Percentiles rank a stretch among this genome's conserved stretches.
Evolutionary conservation across 352 stramenopile genomes (phyloP).

Genomic region (Pythium sukuiense): DNA sequence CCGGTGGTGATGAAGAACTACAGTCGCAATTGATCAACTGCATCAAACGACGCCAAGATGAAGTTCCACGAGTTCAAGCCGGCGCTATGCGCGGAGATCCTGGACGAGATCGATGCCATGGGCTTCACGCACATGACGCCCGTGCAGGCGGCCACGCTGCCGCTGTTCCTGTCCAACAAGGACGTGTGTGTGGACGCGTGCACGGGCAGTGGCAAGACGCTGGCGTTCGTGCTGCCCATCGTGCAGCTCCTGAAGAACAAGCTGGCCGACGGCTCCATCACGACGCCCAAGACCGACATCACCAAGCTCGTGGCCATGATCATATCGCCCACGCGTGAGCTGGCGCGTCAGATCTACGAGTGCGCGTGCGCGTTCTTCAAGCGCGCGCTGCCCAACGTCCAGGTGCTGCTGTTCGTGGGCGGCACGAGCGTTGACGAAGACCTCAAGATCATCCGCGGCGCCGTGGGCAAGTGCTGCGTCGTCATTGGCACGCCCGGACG

Average conservation of each 20-base stretch:
- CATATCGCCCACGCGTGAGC: slow-evolving; percentile 88
- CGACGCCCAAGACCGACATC: slow-evolving; percentile 48
- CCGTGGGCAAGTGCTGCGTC: slow-evolving; percentile 64
- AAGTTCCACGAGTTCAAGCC: slow-evolving; percentile 84
- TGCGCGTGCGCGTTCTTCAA: slow-evolving; percentile 66
- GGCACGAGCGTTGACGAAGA: slow-evolving; percentile 89
- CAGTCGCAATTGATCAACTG: not conserved
- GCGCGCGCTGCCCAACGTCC: slow-evolving; percentile 58
- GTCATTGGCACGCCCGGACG: slow-evolving; percentile 84
- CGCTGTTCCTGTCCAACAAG: slow-evolving; percentile 93
- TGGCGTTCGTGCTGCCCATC: slow-evolving; percentile 94
- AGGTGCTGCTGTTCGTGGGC: slow-evolving; percentile 89
- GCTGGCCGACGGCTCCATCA: slow-evolving; percentile 62
- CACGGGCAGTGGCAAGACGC: slow-evolving; percentile 94
- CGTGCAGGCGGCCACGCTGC: slow-evolving; percentile 90
- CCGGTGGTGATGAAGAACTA: not conserved
- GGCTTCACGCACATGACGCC: slow-evolving; percentile 91
- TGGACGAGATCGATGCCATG: slow-evolving; percentile 70
- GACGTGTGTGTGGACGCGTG: slow-evolving; percentile 94
- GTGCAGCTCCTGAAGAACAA: slow-evolving; percentile 88
- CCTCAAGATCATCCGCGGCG: slow-evolving; percentile 56
- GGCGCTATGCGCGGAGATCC: slow-evolving; percentile 68
- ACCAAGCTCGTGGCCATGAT: slow-evolving; percentile 83
- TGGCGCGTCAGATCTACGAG: slow-evolving; percentile 86
- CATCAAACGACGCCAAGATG: slow-evolving; percentile 33